These are phyloP conservation scores for Plasmopara viticola DNA, from an alignment of 352 stramenopile species.

Conservation along the genomic window DNA sequence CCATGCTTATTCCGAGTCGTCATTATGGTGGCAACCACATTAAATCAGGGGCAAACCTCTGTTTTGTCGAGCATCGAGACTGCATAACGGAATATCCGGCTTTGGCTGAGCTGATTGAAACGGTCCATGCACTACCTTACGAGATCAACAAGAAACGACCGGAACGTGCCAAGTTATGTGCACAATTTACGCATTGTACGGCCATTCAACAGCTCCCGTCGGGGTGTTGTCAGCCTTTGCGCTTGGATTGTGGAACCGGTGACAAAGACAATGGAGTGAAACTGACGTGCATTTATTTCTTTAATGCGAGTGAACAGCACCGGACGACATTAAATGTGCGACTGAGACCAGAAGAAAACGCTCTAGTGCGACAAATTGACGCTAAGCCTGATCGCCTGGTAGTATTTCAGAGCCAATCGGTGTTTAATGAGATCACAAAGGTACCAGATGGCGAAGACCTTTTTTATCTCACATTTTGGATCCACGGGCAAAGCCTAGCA, in stretches of 20 bases:
- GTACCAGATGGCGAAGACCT: slow-evolving; percentile 28
- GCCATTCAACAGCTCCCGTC: slow-evolving; percentile 39
- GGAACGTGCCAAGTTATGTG: slow-evolving; percentile 38
- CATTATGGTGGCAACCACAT: slow-evolving; percentile 5
- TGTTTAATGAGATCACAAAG: slow-evolving; percentile 61
- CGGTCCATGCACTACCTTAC: slow-evolving; percentile 66
- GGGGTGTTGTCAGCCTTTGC: slow-evolving; percentile 44
- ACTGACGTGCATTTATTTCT: slow-evolving; percentile 69
- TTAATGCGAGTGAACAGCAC: slow-evolving; percentile 27
- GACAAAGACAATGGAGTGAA: slow-evolving; percentile 78
- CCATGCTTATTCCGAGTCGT: slow-evolving; percentile 14
- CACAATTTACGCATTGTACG: slow-evolving; percentile 63
- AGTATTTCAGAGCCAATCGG: slow-evolving; percentile 57
- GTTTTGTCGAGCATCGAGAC: slow-evolving; percentile 58
- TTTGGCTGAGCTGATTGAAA: slow-evolving; percentile 64
- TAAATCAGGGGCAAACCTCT: slow-evolving; percentile 27
- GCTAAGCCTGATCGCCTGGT: slow-evolving; percentile 48
- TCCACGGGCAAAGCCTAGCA: slow-evolving; percentile 56
- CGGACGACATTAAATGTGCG: slow-evolving; percentile 29
- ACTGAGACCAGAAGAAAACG: slow-evolving; percentile 24
- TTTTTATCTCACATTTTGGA: slow-evolving; percentile 76
- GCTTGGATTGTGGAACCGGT: slow-evolving; percentile 57
- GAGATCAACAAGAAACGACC: slow-evolving; percentile 76
- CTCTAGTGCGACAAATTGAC: slow-evolving; percentile 26
- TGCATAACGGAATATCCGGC: slow-evolving; percentile 57